Conservation (phyloP, 129 eudicot species). For the Artemisia tridentata region DNA sequence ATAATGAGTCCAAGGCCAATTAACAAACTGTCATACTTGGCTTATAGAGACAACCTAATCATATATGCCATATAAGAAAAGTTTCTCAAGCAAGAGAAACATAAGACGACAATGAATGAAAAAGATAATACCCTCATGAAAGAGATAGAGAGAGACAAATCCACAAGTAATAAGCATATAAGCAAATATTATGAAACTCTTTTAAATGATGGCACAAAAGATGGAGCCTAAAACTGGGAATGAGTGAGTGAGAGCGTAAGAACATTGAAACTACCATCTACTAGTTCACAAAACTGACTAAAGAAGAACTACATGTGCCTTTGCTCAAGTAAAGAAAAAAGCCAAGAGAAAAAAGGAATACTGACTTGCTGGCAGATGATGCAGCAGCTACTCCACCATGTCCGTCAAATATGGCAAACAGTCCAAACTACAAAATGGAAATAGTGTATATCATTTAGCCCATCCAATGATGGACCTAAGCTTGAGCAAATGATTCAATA, state of each 20-base stretch:
- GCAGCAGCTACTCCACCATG: slow-evolving; percentile 99
- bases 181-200: neutral
- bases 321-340: neutral
- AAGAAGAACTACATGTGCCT: too few relatives aligned
- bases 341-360: slow-evolving; percentile 13
- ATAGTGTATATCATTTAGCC: slow-evolving; percentile 11
- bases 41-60: neutral
- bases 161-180: neutral
- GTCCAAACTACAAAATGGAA: slow-evolving; percentile 66
- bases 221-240: neutral
- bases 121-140: neutral
- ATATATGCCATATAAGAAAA: neutral
- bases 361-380: slow-evolving; percentile 90
- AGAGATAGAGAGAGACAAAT: neutral
- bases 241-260: neutral
- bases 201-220: slow-evolving; percentile 8
- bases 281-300: neutral
- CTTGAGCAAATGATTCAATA: neutral
- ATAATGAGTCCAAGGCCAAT: neutral
- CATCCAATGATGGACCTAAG: slow-evolving; percentile 12
- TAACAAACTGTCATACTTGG: neutral
- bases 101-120: neutral
- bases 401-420: slow-evolving; percentile 93
- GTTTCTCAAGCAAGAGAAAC: neutral
- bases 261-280: neutral